Base-by-base conservation (phyloP, 768 basidiomycete species). In the Hysterangium stoloniferum region DNA sequence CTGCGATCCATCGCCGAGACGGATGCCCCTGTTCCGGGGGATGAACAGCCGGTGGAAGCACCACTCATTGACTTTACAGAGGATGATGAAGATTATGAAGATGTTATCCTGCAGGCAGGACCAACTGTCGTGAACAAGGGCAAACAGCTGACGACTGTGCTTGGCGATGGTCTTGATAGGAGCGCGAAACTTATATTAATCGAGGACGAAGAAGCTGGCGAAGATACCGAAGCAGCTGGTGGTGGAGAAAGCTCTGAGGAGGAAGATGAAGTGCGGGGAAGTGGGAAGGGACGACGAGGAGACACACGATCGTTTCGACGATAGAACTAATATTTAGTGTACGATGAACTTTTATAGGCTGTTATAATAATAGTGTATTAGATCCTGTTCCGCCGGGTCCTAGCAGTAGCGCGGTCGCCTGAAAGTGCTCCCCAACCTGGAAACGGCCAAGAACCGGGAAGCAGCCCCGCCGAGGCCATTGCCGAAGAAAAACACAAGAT, bases 31-130 rank as follows among this genome's bases (percentile, higher is more conserved):
- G 64, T 61, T 15, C 44, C 56, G 12, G 58, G 57, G 15, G 66
- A 64, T 3, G 66, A 66, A 27, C 66, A 65, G 12, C 68, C 64
- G 17, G 65, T 58, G 4, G 64, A 62, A 11, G 48, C 38, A 8
- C 53, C 53, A n/a, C 28, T 50, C 17, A 22, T 49, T n/a, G 29
- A 12, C 4, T 50, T 32, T 31, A 38, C 20, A 33, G 48, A 52
- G 20, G 59, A 62, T 19, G 59, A 58, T 22, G 64, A 57, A 32
- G 56, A 54, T 27, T 59, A 55, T 12, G 70, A 70, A 3, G 81
- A 82, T 57, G 59, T 56, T 29, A 71, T 84, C 9, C 68, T 86
- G 11, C 80, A 73, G 4, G 66, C 74, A 6, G 83, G 83, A 8
- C 80, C 84, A 6, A 66, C 66, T 22, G 59, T 68, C n/a, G 57